A percentile compares a stretch with the other conserved stretches of the same genome.
Evolutionary conservation across 257 asterid species (phyloP).

Genomic region (Marsdenia floribunda): DNA sequence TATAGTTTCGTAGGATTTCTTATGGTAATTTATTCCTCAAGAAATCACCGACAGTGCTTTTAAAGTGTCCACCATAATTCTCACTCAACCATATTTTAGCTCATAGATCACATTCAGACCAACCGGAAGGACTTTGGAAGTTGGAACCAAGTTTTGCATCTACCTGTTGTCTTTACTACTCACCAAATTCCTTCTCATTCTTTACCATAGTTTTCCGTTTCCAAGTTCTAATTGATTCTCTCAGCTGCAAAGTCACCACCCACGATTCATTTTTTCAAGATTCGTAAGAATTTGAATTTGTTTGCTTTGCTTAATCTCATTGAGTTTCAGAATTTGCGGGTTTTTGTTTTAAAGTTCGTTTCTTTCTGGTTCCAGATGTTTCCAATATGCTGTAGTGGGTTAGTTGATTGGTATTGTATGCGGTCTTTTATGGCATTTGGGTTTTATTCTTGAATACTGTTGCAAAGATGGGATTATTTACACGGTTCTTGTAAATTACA

Average conservation of each 20-base stretch:
- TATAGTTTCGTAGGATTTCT: not conserved
- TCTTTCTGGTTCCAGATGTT: constrained; percentile 4
- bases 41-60: not conserved
- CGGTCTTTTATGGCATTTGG: not conserved
- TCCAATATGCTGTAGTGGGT: not conserved
- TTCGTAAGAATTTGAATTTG: constrained; percentile 30
- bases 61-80: not conserved
- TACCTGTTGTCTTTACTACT: not conserved
- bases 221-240: constrained; percentile 11
- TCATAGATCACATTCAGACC: constrained; percentile 42
- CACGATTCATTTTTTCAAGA: constrained; percentile 11
- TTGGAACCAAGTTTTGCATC: constrained; percentile 5
- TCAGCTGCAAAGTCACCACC: constrained; percentile 7
- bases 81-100: constrained; percentile 19
- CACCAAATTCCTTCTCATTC: constrained; percentile 30
- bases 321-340: constrained; percentile 3
- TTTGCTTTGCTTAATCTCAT: constrained; percentile 17
- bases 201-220: constrained; percentile 22
- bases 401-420: not conserved
- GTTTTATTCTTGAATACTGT: not conserved
- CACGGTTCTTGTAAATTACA: constrained; percentile 8
- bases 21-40: not conserved
- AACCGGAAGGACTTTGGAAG: not conserved
- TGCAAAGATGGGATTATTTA: not conserved
- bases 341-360: constrained; percentile 2